Percentiles rank a stretch among this genome's conserved stretches.
These are phyloP conservation scores for Cephalotrichum gorgonifer DNA, from an alignment of 2,329 filamentous ascomycete species.

Conservation along the genomic window DNA sequence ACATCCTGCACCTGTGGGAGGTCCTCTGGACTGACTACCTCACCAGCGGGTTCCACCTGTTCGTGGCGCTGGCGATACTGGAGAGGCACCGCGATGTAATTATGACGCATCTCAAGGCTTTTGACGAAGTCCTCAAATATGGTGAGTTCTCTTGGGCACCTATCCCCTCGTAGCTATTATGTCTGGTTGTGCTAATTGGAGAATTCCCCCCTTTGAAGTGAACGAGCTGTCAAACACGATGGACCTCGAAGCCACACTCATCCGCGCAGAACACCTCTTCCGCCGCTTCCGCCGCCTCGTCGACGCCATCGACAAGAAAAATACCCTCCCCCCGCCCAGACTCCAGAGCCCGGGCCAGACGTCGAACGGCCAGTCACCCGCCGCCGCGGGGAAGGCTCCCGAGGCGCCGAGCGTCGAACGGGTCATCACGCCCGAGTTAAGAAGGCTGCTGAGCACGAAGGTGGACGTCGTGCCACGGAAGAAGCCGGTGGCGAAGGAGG, in stretches of 20 bases:
- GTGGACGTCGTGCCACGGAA: slow-evolving; percentile 29
- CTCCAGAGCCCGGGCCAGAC: slow-evolving; percentile 1
- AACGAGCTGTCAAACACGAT: slow-evolving; percentile 93
- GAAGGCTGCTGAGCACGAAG: slow-evolving; percentile 39
- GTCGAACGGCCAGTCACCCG: neutral
- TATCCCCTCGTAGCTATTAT: neutral
- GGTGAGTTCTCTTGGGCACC: no score
- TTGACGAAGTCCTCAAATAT: slow-evolving; percentile 97
- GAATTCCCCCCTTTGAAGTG: slow-evolving; percentile 37
- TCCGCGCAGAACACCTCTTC: slow-evolving; percentile 83
- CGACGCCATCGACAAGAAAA: slow-evolving; percentile 85
- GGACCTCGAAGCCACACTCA: slow-evolving; percentile 75
- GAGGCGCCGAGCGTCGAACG: slow-evolving; percentile 27
- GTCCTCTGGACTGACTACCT: slow-evolving; percentile 86
- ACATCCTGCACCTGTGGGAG: slow-evolving; percentile 86
- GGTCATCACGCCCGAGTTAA: slow-evolving; percentile 47
- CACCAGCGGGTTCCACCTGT: slow-evolving; percentile 85
- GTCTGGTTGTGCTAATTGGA: neutral
- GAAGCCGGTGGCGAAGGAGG: slow-evolving; percentile 4
- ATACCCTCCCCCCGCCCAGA: slow-evolving; percentile 55
- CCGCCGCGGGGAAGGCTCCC: slow-evolving; percentile 15
- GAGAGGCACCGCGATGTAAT: slow-evolving; percentile 96
- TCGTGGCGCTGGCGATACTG: slow-evolving; percentile 84
- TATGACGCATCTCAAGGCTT: slow-evolving; percentile 85
- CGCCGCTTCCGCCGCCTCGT: slow-evolving; percentile 78